Percentiles rank a stretch among this genome's conserved stretches.
These are phyloP conservation scores for Rhododendron mucronatum DNA, from an alignment of 148 eudicot species.

Conservation along the genomic window DNA sequence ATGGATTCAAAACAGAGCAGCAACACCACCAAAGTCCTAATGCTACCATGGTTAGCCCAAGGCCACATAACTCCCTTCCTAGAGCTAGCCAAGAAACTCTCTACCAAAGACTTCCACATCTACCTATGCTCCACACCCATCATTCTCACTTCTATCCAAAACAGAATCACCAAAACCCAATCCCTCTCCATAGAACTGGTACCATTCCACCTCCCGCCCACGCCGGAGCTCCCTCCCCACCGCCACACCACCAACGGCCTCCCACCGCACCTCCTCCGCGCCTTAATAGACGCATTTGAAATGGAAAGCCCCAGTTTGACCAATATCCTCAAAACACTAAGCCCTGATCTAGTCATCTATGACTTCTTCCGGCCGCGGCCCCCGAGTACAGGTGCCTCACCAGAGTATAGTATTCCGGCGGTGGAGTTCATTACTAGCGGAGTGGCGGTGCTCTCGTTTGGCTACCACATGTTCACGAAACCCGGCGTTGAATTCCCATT, in stretches of 20 bases:
- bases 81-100: conserved; percentile 11
- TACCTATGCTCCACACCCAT: conserved; percentile 7
- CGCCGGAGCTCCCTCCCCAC: conserved; percentile 16
- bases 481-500: conserved; percentile 12
- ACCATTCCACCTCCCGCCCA: not conserved
- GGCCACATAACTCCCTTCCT: conserved; percentile 12
- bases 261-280: conserved; percentile 22
- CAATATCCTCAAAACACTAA: not conserved
- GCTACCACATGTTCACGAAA: not conserved
- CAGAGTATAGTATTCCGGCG: conserved; percentile 3
- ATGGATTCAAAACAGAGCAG: not conserved
- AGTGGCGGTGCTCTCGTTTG: not conserved
- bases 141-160: not conserved
- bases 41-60: conserved; percentile 15
- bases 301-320: conserved; percentile 9
- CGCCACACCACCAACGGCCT: conserved; percentile 33
- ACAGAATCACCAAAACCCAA: not conserved
- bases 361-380: conserved; percentile 26
- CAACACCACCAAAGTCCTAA: not conserved
- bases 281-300: conserved; percentile 12
- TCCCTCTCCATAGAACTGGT: not conserved
- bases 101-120: not conserved
- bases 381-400: not conserved
- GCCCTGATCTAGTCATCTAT: conserved; percentile 23
- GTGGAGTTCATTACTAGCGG: conserved; percentile 12